Evolutionary conservation across 2,329 filamentous ascomycete genomes (phyloP).

Genomic region (Neurospora sp.): DNA sequence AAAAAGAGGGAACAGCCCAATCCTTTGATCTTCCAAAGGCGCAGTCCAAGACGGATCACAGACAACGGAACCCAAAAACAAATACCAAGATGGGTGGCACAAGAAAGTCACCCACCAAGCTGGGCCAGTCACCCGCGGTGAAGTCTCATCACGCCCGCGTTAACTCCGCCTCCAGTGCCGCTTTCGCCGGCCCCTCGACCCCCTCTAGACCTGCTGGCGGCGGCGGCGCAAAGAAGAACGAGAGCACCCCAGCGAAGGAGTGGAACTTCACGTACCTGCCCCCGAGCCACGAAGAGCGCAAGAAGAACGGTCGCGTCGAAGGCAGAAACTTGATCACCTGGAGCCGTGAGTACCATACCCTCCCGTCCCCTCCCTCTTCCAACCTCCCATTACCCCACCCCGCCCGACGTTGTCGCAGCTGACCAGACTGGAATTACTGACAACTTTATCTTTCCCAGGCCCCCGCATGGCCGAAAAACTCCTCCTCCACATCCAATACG

Average conservation of each 20-base stretch:
- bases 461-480: slow-evolving; percentile 35
- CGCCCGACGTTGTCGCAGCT: no score
- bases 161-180: neutral
- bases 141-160: neutral
- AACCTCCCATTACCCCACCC: no score
- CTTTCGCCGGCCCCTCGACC: neutral
- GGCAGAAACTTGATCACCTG: slow-evolving; percentile 7
- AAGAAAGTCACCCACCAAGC: neutral
- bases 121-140: neutral
- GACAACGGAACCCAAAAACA: neutral
- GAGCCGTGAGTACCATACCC: slow-evolving; percentile 3
- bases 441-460: no score
- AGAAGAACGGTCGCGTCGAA: slow-evolving; percentile 6
- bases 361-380: no score
- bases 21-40: neutral
- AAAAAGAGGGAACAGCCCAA: neutral
- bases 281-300: neutral
- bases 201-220: neutral
- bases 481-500: slow-evolving; percentile 30
- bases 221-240: neutral
- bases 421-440: no score
- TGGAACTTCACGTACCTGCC: slow-evolving; percentile 3
- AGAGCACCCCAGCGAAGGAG: slow-evolving; percentile 1
- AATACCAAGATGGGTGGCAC: neutral
- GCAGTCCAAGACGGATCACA: neutral